Conservation (phyloP, 108 stramenopile genomes). For the Stephanodiscus triporus region DNA sequence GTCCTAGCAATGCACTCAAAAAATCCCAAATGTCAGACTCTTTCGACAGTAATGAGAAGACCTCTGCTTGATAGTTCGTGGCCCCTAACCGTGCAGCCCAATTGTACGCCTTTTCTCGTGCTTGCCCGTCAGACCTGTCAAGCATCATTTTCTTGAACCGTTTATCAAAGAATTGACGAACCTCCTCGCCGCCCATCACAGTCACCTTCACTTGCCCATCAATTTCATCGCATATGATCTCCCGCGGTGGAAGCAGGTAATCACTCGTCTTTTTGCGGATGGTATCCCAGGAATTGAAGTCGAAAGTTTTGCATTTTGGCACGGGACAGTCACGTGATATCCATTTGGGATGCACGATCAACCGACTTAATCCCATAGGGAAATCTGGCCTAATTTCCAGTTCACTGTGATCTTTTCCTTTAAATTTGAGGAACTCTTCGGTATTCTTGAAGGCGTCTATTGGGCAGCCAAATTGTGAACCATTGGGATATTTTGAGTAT, state of each 20-base stretch:
- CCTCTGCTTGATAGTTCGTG: constrained; percentile 15
- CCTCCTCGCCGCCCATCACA: constrained; percentile 23
- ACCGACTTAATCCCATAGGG: constrained; percentile 29
- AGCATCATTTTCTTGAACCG: constrained; percentile 20
- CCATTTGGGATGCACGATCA: constrained; percentile 42
- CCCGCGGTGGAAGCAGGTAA: constrained; percentile 11
- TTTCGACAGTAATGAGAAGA: constrained; percentile 11
- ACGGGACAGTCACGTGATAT: constrained; percentile 26
- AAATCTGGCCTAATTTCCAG: constrained; percentile 24
- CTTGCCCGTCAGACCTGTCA: neutral
- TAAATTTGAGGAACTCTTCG: constrained; percentile 3
- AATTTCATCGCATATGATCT: constrained; percentile 9
- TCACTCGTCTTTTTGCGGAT: constrained; percentile 12
- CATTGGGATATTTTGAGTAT: constrained; percentile 18
- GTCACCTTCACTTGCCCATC: constrained; percentile 8
- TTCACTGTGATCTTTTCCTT: constrained; percentile 15
- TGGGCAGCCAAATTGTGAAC: constrained; percentile 44
- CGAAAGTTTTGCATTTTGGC: constrained; percentile 16
- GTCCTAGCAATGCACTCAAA: constrained; percentile 6
- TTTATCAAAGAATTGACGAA: constrained; percentile 24
- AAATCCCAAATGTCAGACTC: constrained; percentile 24
- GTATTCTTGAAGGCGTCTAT: constrained; percentile 19
- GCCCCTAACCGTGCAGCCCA: constrained; percentile 28
- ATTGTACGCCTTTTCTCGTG: constrained; percentile 15
- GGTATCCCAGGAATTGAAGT: constrained; percentile 20